These are phyloP conservation scores for Ophiostoma sp. DNA, from an alignment of 2,329 filamentous ascomycete genomes.

Conservation along the genomic window DNA sequence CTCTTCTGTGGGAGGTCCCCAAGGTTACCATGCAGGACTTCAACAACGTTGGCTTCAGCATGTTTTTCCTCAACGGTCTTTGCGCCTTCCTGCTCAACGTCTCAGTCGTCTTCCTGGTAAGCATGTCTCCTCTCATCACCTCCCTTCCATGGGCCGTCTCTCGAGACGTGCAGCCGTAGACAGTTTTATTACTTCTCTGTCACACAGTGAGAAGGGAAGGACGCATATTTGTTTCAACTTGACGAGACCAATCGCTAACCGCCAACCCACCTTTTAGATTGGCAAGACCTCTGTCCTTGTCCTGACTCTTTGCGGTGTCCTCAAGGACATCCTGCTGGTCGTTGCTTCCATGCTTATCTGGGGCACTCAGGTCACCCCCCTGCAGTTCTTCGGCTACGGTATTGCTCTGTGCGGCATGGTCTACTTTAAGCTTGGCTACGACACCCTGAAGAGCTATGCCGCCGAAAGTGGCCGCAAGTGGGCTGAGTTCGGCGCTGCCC, in stretches of 20 bases:
- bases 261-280: constrained; percentile 49
- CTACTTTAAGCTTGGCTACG: constrained; percentile 80
- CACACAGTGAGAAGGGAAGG: background rate
- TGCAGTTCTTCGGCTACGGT: constrained; percentile 79
- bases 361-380: constrained; percentile 64
- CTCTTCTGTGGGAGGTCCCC: constrained; percentile 68
- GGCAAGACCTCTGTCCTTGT: constrained; percentile 83
- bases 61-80: constrained; percentile 68
- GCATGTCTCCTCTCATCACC: constrained; percentile 33
- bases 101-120: constrained; percentile 78
- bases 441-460: constrained; percentile 76
- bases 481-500: constrained; percentile 76
- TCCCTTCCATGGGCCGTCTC: background rate
- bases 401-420: constrained; percentile 73
- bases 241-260: background rate
- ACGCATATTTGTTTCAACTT: background rate
- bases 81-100: constrained; percentile 79
- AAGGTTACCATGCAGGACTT: constrained; percentile 63
- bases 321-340: constrained; percentile 83
- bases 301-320: constrained; percentile 78
- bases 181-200: background rate
- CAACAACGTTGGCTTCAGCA: constrained; percentile 65
- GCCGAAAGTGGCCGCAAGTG: constrained; percentile 68
- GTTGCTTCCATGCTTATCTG: constrained; percentile 75
- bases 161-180: constrained; percentile 7